Evolutionary conservation across 768 basidiomycete genomes (phyloP).

Genomic region (Neoboletus brunneissimus): DNA sequence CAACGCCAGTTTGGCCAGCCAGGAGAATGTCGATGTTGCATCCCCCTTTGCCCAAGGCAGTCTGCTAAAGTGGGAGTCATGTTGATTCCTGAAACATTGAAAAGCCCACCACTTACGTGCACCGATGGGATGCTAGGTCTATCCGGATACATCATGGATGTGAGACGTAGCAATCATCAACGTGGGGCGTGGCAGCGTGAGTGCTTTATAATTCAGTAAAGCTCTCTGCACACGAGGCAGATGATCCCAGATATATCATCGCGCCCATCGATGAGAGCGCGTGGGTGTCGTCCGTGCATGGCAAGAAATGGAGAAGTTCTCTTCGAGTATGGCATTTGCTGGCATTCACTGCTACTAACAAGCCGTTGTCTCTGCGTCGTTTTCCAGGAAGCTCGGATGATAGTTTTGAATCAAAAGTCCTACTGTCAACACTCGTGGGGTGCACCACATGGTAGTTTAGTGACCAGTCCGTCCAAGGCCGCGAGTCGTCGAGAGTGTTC

Average conservation of each 20-base stretch:
- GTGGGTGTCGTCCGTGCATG: neutral
- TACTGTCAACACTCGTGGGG: no score
- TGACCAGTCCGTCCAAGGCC: neutral
- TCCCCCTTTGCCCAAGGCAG: neutral
- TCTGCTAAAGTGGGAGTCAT: neutral
- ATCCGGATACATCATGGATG: neutral
- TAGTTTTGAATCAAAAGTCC: neutral
- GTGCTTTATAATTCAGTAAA: slow-evolving; percentile 1
- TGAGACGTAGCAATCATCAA: neutral
- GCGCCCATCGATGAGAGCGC: neutral
- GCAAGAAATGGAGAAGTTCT: neutral
- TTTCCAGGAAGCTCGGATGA: neutral
- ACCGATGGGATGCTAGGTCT: neutral
- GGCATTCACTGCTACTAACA: neutral
- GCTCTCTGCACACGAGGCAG: slow-evolving; percentile 20
- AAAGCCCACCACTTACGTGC: slow-evolving; percentile 7
- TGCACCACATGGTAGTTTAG: neutral
- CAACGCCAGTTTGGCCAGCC: slow-evolving; percentile 29
- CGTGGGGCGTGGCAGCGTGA: neutral
- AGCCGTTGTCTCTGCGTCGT: neutral
- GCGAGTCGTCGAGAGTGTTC: no score
- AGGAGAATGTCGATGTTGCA: slow-evolving; percentile 16
- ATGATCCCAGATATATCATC: slow-evolving; percentile 18
- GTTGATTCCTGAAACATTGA: neutral
- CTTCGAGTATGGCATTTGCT: neutral